phyloP scores from a whole-genome alignment of 768 basidiomycete genomes.

The Sistotremastrum niveocremeum region DNA sequence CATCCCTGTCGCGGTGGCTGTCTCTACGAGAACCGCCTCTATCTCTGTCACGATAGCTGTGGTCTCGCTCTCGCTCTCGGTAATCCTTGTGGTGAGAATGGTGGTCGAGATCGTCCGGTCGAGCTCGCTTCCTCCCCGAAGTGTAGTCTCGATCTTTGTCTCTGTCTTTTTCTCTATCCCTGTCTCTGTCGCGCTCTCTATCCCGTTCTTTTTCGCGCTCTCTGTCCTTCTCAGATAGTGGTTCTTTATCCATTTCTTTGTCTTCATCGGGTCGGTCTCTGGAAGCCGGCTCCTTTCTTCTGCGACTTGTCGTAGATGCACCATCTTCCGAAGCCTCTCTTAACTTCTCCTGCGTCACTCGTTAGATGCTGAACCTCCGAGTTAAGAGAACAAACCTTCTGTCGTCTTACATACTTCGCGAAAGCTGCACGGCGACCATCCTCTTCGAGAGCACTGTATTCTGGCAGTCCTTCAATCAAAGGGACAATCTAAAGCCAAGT shows the following conservation, averaged over 20 bases:
- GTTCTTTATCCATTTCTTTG: constrained; percentile 9
- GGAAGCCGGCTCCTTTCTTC: constrained; percentile 56
- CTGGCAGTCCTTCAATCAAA: constrained; percentile 66
- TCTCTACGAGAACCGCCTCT: constrained; percentile 21
- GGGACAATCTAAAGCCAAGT: constrained; percentile 42
- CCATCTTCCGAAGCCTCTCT: constrained; percentile 65
- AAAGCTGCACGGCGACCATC: constrained; percentile 72
- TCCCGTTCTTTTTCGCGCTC: constrained; percentile 7
- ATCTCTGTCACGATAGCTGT: constrained; percentile 26
- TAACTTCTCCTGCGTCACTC: constrained; percentile 51
- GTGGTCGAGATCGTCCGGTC: constrained; percentile 15
- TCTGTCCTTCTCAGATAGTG: neutral
- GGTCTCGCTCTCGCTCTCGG: constrained; percentile 25
- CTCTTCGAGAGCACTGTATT: constrained; percentile 83
- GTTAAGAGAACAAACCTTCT: constrained; percentile 45
- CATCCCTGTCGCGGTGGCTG: constrained; percentile 22
- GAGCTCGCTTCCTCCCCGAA: constrained; percentile 6
- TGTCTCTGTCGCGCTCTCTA: constrained; percentile 9
- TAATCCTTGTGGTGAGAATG: constrained; percentile 14
- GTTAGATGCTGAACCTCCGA: neutral
- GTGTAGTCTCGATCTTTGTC: constrained; percentile 13
- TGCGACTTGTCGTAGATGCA: constrained; percentile 63
- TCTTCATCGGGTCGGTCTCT: constrained; percentile 24
- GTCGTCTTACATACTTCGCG: constrained; percentile 76
- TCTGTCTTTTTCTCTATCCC: constrained; percentile 19